Base-by-base conservation (phyloP, 805 yeast genomes). In the Monosporozyma solicola region DNA sequence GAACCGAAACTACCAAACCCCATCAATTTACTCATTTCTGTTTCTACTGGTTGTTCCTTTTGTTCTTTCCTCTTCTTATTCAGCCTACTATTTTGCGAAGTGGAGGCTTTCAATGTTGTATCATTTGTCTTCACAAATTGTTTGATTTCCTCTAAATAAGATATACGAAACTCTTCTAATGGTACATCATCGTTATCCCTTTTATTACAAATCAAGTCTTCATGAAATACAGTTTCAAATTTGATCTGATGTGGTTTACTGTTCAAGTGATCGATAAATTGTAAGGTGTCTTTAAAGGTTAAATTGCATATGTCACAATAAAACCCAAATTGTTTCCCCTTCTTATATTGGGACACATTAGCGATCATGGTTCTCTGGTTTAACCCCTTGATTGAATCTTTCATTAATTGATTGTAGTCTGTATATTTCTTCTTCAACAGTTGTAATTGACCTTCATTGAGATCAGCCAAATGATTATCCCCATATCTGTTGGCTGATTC, bases 201-300 rank as follows among this genome's bases (percentile, higher is more conserved):
- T 51, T 62, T 45, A 29, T 67, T 63, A 3, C 25, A 8, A 4
- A 65, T 60, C 35, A 65, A 50, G 13, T 70, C 71, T 45, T 74
- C 69, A 25, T 57, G 60, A 49, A 67, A 68, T 11, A 65, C 32
- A 8, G 54, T 51, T 48, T 66, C 77, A 53, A 76, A 74, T 53
- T 72, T 75, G 4, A 70, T 64, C 41, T 76, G 62, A 68, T 86
- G 98, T 55, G 78, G 83, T 37, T 82, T 82, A 39, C 89, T 81
- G 62, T 87, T 89, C 62, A 88, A 72, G 70, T 94, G 98, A 63
- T 91, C 95, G 3, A 88, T 75, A 64, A 83, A 82, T 56, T 89
- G 85, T 59, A 89, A 70, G 53, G 86, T 85, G 65, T 94, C 97
- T 62, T 89, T 83, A 70, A 80, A 92, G 2, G 92, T 84, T 54